Evolutionary conservation across 345 rosid species (phyloP).

Genomic region (Populus alba): DNA sequence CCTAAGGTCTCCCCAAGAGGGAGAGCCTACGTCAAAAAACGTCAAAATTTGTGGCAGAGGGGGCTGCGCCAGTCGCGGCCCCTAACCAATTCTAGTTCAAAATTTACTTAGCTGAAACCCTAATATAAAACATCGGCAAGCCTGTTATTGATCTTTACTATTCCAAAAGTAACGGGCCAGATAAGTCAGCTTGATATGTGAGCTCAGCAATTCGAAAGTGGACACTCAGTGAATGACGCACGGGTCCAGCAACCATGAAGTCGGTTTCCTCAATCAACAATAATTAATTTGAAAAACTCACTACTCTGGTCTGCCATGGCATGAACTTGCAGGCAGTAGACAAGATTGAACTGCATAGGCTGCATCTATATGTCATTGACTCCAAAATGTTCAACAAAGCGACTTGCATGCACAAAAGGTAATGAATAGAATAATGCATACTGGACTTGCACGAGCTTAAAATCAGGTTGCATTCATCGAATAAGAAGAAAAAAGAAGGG

Average conservation of each 20-base stretch:
- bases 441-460: slow-evolving; percentile 31
- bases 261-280: neutral
- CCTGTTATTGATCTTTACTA: no score
- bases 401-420: slow-evolving; percentile 52
- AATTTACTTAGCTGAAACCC: accelerated
- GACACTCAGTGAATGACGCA: neutral
- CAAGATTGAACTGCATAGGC: neutral
- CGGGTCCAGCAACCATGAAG: neutral
- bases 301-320: neutral
- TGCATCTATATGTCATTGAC: neutral
- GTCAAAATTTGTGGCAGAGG: slow-evolving; percentile 32
- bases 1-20: slow-evolving; percentile 22
- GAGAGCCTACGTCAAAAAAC: slow-evolving; percentile 44
- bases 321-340: neutral
- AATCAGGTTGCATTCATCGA: slow-evolving; percentile 28
- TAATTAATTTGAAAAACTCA: neutral
- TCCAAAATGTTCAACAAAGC: slow-evolving; percentile 23
- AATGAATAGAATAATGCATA: slow-evolving; percentile 50
- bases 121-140: no score
- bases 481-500: neutral
- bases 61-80: slow-evolving; percentile 24
- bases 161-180: no score
- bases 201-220: no score
- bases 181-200: no score
- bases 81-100: neutral